Base-by-base conservation (phyloP, 2,329 filamentous ascomycete species). In the Arthrobotrys sphaeroides region DNA sequence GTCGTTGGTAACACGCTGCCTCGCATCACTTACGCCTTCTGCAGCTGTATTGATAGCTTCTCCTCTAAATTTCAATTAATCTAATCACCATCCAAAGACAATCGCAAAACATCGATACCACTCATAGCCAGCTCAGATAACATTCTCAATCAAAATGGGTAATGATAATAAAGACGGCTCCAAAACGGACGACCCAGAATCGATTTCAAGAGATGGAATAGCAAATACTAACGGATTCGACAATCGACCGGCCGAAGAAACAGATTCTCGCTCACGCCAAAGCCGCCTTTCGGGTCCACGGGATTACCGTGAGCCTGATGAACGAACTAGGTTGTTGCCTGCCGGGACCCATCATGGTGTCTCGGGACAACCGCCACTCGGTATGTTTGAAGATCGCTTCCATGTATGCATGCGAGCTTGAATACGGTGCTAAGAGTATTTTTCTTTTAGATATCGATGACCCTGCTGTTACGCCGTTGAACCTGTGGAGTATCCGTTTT, bases 401-500 rank as follows among this genome's bases (percentile, higher is more conserved):
- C 33, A 16, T 31, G n/a, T 4, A n/a, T 13, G 5, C 5, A 26
- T 53, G 33, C 7, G 2, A 20, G 22, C 16, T 33, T 38, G 18
- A 7, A n/a, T 20, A 18, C 36, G 42, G 20, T 57, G n/a, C 13
- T 68, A 36, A 43, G 13, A 16, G 26, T 22, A n/a, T n/a, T n/a
- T 26, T 33, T 4, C 13, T 16, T 1, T 31, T 78, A 49, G 68
- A 78, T 51, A 78, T 77, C n/a, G 78, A 79, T 61, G 74, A 80
- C 51, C 73, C 74, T 84, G 85, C 78, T 10, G 90, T 92, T 22
- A 92, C 93, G 2, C 95, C 95, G 0, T 97, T 97, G 84, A 99
- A 99, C 80, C 88, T 98, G 38, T 97, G 93, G 90, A 92, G 89
- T 73, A 91, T 99, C 57, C 90, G 95, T 16, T 88, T 91, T 51